These are phyloP conservation scores for Hemisphaericaspora lyxosophila DNA, from an alignment of 1,139 yeast species.

Conservation along the genomic window DNA sequence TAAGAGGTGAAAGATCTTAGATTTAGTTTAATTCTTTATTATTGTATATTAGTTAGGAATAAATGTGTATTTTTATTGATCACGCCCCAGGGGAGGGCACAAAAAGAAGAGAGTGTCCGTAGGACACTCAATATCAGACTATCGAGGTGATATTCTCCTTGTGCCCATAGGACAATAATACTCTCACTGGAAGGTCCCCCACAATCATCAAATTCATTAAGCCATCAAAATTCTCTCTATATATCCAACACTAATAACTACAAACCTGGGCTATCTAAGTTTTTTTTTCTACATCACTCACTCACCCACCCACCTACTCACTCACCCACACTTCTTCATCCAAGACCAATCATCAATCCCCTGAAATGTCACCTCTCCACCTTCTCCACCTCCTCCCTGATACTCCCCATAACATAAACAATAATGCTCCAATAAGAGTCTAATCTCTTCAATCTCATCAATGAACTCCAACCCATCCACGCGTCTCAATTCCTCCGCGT, in stretches of 20 bases:
- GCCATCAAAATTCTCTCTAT: too few relatives aligned
- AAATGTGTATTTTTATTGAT: constrained; percentile 1
- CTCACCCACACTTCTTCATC: constrained; percentile 5
- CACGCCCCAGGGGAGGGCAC: neutral
- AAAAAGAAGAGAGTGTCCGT: too few relatives aligned
- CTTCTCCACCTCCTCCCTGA: neutral
- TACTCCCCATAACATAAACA: constrained; percentile 39
- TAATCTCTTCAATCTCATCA: constrained; percentile 88
- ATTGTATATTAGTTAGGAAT: constrained; percentile 10
- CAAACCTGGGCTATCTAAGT: too few relatives aligned
- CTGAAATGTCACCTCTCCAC: constrained; percentile 2
- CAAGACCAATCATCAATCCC: constrained; percentile 15
- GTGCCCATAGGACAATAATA: too few relatives aligned
- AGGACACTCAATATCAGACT: too few relatives aligned
- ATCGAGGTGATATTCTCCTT: too few relatives aligned
- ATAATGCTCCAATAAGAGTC: constrained; percentile 73
- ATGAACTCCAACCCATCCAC: constrained; percentile 68
- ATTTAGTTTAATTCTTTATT: constrained; percentile 11
- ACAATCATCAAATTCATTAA: too few relatives aligned
- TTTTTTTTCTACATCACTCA: too few relatives aligned
- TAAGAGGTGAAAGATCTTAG: constrained; percentile 93
- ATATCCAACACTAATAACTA: too few relatives aligned
- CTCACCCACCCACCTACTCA: too few relatives aligned
- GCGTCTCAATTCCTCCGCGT: constrained; percentile 46
- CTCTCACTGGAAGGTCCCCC: too few relatives aligned